Percentiles rank a stretch among this genome's conserved stretches.
Conservation (phyloP, 208 protist species). For the Blechomonas ayalai region DNA sequence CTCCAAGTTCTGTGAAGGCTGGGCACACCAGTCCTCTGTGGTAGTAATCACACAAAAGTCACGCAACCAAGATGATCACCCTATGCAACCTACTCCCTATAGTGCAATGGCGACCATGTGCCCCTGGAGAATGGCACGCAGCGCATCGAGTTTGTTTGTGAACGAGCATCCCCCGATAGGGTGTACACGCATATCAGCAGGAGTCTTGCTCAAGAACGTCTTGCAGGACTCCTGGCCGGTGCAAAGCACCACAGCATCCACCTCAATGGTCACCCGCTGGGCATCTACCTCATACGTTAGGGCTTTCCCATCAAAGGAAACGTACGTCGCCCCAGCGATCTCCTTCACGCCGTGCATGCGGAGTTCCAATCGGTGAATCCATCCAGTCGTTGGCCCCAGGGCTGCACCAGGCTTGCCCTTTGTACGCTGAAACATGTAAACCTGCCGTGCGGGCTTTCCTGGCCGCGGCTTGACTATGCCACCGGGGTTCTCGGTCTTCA, state of each 20-base stretch:
- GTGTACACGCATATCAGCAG: slow-evolving; percentile 23
- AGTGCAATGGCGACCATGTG: slow-evolving; percentile 34
- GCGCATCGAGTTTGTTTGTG: slow-evolving; percentile 64
- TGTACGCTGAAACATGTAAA: slow-evolving; percentile 74
- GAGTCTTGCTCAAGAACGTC: slow-evolving; percentile 20
- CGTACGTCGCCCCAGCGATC: slow-evolving; percentile 63
- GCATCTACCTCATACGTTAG: slow-evolving; percentile 47
- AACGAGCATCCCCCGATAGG: slow-evolving; percentile 59
- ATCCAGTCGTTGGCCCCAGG: slow-evolving; percentile 85
- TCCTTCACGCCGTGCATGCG: slow-evolving; percentile 64
- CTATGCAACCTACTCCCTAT: slow-evolving; percentile 6
- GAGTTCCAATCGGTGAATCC: slow-evolving; percentile 87
- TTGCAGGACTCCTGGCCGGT: slow-evolving; percentile 74
- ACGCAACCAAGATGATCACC: background rate
- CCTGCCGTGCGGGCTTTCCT: slow-evolving; percentile 15
- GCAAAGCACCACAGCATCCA: slow-evolving; percentile 87
- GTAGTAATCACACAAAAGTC: no score
- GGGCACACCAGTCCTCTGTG: no score
- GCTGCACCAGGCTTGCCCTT: slow-evolving; percentile 66
- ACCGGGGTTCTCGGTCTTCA: slow-evolving; percentile 16
- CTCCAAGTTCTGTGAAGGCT: no score
- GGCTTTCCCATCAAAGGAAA: slow-evolving; percentile 70
- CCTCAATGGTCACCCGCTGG: slow-evolving; percentile 24
- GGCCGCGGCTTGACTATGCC: slow-evolving; percentile 27
- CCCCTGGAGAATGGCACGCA: slow-evolving; percentile 72